Conservation (phyloP, 2,329 filamentous ascomycete species). For the Bipolaris bicolor region DNA sequence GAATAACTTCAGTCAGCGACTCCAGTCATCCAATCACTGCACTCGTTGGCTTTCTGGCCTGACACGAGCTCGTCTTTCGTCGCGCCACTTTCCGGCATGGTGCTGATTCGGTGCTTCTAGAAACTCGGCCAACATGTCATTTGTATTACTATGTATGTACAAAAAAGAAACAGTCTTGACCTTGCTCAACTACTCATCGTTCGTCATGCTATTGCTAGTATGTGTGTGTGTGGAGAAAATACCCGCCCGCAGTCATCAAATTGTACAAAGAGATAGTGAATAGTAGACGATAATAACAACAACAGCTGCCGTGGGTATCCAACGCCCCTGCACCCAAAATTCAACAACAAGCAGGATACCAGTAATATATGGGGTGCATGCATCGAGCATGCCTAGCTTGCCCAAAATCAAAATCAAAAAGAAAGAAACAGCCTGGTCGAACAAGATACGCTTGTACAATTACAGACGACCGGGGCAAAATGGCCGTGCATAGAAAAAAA, state of each 20-base stretch:
- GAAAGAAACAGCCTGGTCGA: conserved; percentile 7
- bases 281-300: conserved; percentile 14
- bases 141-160: conserved; percentile 22
- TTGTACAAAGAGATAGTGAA: conserved; percentile 16
- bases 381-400: conserved; percentile 18
- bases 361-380: conserved; percentile 6
- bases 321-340: conserved; percentile 30
- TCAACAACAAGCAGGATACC: conserved; percentile 13
- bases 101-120: neutral
- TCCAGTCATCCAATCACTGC: neutral
- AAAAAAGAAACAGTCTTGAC: conserved; percentile 14
- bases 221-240: conserved; percentile 8
- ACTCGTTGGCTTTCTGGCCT: neutral
- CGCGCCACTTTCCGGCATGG: neutral
- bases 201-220: conserved; percentile 17
- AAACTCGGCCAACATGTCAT: conserved; percentile 19
- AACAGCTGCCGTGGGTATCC: conserved; percentile 35
- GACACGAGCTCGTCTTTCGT: neutral
- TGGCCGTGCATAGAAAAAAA: conserved; percentile 1
- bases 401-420: conserved; percentile 1
- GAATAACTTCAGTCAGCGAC: neutral
- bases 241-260: conserved; percentile 16
- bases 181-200: conserved; percentile 14
- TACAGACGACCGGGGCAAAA: conserved; percentile 1
- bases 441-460: conserved; percentile 19